Evolutionary conservation across 2,329 filamentous ascomycete genomes (phyloP).

Genomic region (Aspergillus neoniger): DNA sequence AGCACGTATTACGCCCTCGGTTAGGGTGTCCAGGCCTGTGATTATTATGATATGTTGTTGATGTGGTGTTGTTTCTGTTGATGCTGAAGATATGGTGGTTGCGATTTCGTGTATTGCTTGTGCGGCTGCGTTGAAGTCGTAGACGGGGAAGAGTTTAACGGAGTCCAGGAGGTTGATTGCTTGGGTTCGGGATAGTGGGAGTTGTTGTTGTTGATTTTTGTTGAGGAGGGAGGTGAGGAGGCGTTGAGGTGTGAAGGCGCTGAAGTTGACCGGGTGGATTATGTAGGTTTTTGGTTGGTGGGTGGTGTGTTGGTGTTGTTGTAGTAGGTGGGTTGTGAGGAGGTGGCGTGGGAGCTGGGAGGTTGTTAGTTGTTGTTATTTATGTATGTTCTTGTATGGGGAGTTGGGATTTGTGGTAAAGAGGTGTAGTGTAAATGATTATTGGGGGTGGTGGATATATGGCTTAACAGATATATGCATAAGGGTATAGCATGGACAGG

Average conservation of each 20-base stretch:
- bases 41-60: constrained; percentile 24
- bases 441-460: neutral
- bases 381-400: neutral
- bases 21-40: constrained; percentile 40
- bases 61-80: neutral
- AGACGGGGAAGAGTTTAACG: constrained; percentile 38
- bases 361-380: neutral
- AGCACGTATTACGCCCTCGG: constrained; percentile 39
- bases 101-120: constrained; percentile 37
- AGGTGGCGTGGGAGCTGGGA: constrained; percentile 34
- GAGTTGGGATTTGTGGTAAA: neutral
- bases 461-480: neutral
- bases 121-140: constrained; percentile 31
- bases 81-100: constrained; percentile 11
- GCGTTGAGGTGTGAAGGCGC: constrained; percentile 33
- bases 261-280: constrained; percentile 35
- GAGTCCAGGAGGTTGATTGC: constrained; percentile 34
- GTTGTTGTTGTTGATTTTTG: constrained; percentile 3
- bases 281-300: constrained; percentile 32
- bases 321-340: constrained; percentile 26
- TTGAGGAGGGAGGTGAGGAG: constrained; percentile 33
- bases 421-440: neutral
- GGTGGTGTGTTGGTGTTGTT: neutral
- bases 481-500: too few species aligned
- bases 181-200: constrained; percentile 26